Base-by-base conservation (phyloP, 192 early-diverging fungal genomes). In the Podila epigama region DNA sequence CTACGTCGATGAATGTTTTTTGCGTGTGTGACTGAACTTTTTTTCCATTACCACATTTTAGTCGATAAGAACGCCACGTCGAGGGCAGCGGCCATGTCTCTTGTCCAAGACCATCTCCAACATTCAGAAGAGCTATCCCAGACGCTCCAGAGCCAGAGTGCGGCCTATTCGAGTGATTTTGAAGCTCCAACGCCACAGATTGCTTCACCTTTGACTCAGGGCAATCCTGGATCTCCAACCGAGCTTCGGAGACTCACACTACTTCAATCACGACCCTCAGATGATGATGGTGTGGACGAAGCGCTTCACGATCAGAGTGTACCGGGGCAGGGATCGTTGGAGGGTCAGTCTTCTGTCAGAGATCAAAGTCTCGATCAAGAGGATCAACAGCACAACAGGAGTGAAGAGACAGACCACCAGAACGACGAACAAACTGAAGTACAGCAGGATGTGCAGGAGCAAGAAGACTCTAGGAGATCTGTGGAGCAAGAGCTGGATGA, bases 81-180 rank as follows among this genome's bases (percentile, higher is more conserved):
- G 12, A 87, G 88, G 57, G 64, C 81, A 15, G 60, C 73, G 31
- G 90, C 90, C 0, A 70, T 66, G 25, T 66, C 56, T 3, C 50
- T 89, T n/a, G 75, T 88, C 1, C 52, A 58, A 33, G 61, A 60
- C 51, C 85, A 87, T 64, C 58, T 88, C 18, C 37, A 65, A 32
- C 79, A 68, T 52, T 88, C 88, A 1, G 89, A 92, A 52, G 65
- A 83, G 53, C 70, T 92, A 9, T 70, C 73, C 29, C 58, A 66
- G 20, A 48, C 44, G 10, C 72, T 81, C 39, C 37, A 66, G 5
- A 52, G 69, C 5, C 69, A 54, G 15, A 54, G 65, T 16, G 64
- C 66, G n/a, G 20, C 58, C 12, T 54, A 72, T 0, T 50, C 51
- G 12, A 39, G 66, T 0, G 70, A 83, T 3, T 63, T 79, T 56